These are phyloP conservation scores for Pestalotiopsis sp. DNA, from an alignment of 2,329 filamentous ascomycete genomes.

Conservation along the genomic window DNA sequence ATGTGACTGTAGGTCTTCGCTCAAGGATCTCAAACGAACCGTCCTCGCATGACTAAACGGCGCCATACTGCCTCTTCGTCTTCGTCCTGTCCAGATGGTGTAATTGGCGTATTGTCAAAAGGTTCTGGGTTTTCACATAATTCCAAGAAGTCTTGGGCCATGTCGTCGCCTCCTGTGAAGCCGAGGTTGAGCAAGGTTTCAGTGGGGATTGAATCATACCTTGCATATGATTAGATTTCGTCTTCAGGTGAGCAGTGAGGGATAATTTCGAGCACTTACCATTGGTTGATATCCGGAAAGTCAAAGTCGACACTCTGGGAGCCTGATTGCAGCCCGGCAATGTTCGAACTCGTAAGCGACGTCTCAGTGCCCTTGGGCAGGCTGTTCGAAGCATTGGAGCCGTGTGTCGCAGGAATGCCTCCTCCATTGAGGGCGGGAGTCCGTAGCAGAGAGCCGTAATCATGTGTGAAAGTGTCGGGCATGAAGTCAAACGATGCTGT, in stretches of 20 bases:
- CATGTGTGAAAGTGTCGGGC: constrained; percentile 1
- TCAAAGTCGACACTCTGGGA: constrained; percentile 10
- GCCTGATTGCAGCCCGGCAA: background rate
- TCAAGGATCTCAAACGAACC: constrained; percentile 25
- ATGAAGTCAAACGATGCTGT: background rate
- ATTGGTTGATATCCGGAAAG: constrained; percentile 19
- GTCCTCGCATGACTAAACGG: constrained; percentile 32
- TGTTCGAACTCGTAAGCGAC: background rate
- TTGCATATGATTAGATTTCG: constrained; percentile 10
- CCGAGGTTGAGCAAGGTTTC: constrained; percentile 33
- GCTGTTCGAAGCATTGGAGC: background rate
- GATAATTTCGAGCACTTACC: constrained; percentile 17
- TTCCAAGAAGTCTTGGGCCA: constrained; percentile 33
- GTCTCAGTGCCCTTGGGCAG: background rate
- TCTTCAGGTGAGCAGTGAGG: constrained; percentile 3
- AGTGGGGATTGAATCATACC: constrained; percentile 31
- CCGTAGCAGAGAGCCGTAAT: background rate
- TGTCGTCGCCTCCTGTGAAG: constrained; percentile 31
- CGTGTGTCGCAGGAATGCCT: background rate
- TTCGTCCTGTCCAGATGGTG: constrained; percentile 27
- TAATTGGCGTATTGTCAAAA: constrained; percentile 25
- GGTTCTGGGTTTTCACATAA: constrained; percentile 34
- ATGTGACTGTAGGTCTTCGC: background rate
- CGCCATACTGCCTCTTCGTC: constrained; percentile 35
- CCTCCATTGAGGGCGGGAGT: background rate